A percentile compares a stretch with the other conserved stretches of the same genome.
phyloP scores from a whole-genome alignment of 352 stramenopile species.

The Thalassiosira mediterranea region DNA sequence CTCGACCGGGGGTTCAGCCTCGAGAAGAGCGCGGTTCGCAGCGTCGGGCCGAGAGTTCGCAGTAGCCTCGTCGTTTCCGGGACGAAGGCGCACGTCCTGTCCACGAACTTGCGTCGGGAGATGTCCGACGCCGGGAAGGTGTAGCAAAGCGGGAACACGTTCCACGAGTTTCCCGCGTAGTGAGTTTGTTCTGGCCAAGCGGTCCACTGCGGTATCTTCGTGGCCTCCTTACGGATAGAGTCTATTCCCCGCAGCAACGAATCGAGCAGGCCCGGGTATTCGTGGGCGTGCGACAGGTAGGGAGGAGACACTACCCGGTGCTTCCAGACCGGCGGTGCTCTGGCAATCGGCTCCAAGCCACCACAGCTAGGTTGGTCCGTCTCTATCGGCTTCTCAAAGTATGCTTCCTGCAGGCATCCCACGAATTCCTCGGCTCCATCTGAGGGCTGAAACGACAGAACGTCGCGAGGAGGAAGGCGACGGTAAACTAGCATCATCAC shows the following conservation, averaged over 20 bases:
- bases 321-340: slow-evolving; percentile 15
- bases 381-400: slow-evolving; percentile 32
- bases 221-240: slow-evolving; percentile 66
- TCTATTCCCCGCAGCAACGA: slow-evolving; percentile 54
- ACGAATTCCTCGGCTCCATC: slow-evolving; percentile 25
- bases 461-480: slow-evolving; percentile 55
- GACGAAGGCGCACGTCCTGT: slow-evolving; percentile 69
- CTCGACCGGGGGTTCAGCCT: slow-evolving; percentile 74
- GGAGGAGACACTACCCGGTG: slow-evolving; percentile 68
- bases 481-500: slow-evolving; percentile 54
- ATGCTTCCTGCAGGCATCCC: slow-evolving; percentile 74
- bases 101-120: slow-evolving; percentile 68
- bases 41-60: slow-evolving; percentile 52
- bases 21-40: slow-evolving; percentile 85
- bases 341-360: slow-evolving; percentile 14
- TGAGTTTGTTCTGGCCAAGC: slow-evolving; percentile 81
- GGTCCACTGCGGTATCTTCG: slow-evolving; percentile 76
- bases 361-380: slow-evolving; percentile 29
- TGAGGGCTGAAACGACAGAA: slow-evolving; percentile 21
- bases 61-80: slow-evolving; percentile 74
- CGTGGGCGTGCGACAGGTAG: slow-evolving; percentile 60
- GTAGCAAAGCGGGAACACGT: slow-evolving; percentile 85
- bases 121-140: slow-evolving; percentile 83
- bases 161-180: slow-evolving; percentile 75
- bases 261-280: slow-evolving; percentile 66